phyloP scores from a whole-genome alignment of 768 basidiomycete species.

The Pleurotus tuoliensis region DNA sequence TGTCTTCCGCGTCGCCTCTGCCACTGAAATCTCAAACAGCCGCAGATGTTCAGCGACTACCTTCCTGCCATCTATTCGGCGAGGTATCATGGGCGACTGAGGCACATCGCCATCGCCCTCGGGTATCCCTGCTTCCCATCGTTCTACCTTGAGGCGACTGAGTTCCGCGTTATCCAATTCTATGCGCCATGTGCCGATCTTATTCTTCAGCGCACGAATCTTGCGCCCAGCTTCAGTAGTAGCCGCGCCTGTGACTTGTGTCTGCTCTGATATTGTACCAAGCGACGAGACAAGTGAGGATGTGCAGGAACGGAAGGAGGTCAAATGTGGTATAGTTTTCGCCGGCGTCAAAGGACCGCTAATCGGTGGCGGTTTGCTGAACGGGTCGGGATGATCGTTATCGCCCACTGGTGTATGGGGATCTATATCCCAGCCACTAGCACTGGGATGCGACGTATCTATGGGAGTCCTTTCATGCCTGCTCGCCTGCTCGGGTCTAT shows the following conservation, averaged over 20 bases:
- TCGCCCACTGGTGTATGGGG: slow-evolving; percentile 45
- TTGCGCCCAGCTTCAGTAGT: slow-evolving; percentile 84
- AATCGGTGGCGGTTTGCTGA: slow-evolving; percentile 45
- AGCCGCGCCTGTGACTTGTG: slow-evolving; percentile 83
- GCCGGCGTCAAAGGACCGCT: slow-evolving; percentile 53
- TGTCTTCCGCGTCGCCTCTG: slow-evolving; percentile 72
- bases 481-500: slow-evolving; percentile 17
- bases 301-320: slow-evolving; percentile 70
- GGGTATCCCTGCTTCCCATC: slow-evolving; percentile 68
- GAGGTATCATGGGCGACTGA: slow-evolving; percentile 19
- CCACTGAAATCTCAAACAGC: slow-evolving; percentile 70
- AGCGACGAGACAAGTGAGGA: slow-evolving; percentile 72
- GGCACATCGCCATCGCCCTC: slow-evolving; percentile 33
- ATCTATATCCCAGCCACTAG: slow-evolving; percentile 61
- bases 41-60: slow-evolving; percentile 75
- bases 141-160: slow-evolving; percentile 70
- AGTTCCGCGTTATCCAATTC: slow-evolving; percentile 86
- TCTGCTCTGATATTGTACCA: slow-evolving; percentile 77
- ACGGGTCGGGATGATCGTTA: slow-evolving; percentile 45
- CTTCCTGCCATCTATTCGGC: slow-evolving; percentile 62
- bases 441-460: slow-evolving; percentile 17
- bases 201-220: slow-evolving; percentile 82
- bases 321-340: slow-evolving; percentile 59
- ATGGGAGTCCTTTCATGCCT: slow-evolving; percentile 12
- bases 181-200: slow-evolving; percentile 71